Evolutionary conservation across 2,329 filamentous ascomycete species (phyloP).

Genomic region (Nannizzia gypsea): DNA sequence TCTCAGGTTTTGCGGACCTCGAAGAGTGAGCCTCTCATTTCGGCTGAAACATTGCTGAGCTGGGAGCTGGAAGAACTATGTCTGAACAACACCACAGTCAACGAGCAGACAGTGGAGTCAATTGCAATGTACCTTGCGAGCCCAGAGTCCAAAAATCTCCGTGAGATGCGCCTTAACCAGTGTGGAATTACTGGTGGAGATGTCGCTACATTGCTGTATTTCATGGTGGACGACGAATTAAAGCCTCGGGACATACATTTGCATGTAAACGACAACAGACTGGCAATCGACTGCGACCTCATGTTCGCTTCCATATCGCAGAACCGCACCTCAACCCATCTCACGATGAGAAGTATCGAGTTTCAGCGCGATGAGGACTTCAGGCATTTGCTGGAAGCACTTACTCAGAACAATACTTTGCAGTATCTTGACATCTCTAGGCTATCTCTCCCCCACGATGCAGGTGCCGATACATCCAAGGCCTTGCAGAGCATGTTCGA

Average conservation of each 20-base stretch:
- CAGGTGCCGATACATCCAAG: slow-evolving; percentile 54
- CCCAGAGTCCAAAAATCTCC: slow-evolving; percentile 48
- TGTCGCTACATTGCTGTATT: slow-evolving; percentile 52
- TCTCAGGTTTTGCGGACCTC: slow-evolving; percentile 54
- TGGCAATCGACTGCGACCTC: slow-evolving; percentile 33
- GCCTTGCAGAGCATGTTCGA: slow-evolving; percentile 53
- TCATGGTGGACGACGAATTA: slow-evolving; percentile 44
- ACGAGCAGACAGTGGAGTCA: slow-evolving; percentile 52
- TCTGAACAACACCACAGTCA: slow-evolving; percentile 51
- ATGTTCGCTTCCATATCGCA: slow-evolving; percentile 37
- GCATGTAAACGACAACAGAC: slow-evolving; percentile 51
- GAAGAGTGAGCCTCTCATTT: slow-evolving; percentile 51
- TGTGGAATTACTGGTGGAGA: slow-evolving; percentile 54
- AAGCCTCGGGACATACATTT: slow-evolving; percentile 49
- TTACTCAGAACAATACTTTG: slow-evolving; percentile 52
- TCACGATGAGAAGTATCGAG: slow-evolving; percentile 58
- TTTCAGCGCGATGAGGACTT: slow-evolving; percentile 56
- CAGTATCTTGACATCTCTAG: slow-evolving; percentile 57
- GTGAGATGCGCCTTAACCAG: slow-evolving; percentile 53
- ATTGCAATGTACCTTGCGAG: slow-evolving; percentile 53
- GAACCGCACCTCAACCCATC: slow-evolving; percentile 48
- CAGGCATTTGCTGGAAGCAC: slow-evolving; percentile 48
- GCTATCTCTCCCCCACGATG: slow-evolving; percentile 57
- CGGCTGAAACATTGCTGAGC: slow-evolving; percentile 52
- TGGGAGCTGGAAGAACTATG: slow-evolving; percentile 57